Evolutionary conservation across 345 rosid species (phyloP).

Genomic region (Mercurialis annua): DNA sequence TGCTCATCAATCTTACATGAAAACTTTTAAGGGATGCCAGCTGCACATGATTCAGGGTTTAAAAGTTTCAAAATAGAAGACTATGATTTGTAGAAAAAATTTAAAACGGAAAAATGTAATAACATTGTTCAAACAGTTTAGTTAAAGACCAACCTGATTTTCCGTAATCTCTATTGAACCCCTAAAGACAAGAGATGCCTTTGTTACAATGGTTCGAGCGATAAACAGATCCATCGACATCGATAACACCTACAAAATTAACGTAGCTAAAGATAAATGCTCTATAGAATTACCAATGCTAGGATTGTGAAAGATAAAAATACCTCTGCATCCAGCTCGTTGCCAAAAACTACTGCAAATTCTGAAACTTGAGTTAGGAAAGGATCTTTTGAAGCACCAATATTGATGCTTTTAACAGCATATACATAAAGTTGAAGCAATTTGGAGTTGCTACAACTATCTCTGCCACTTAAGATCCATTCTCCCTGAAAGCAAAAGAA

Average conservation of each 20-base stretch:
- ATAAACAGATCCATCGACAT: conserved; percentile 99
- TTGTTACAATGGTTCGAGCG: conserved; percentile 95
- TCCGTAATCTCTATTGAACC: conserved; percentile 64
- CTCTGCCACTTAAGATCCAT: conserved; percentile 85
- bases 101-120: neutral
- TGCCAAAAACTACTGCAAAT: conserved; percentile 91
- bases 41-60: conserved; percentile 46
- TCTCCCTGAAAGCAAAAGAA: conserved; percentile 68
- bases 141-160: conserved; percentile 59
- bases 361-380: conserved; percentile 82
- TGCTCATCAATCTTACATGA: conserved; percentile 98
- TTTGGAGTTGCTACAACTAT: conserved; percentile 46
- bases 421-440: conserved; percentile 68
- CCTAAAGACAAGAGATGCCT: conserved; percentile 92
- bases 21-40: conserved; percentile 84
- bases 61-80: neutral
- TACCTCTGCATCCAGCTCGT: conserved; percentile 99
- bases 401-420: conserved; percentile 59
- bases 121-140: conserved; percentile 9
- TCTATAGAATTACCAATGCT: conserved; percentile 2
- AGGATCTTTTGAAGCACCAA: conserved; percentile 76
- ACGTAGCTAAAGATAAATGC: conserved; percentile 11
- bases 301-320: conserved; percentile 6
- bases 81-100: neutral
- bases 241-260: conserved; percentile 86